A percentile compares a stretch with the other conserved stretches of the same genome.
Conservation (phyloP, 129 eudicot genomes). For the Calendula officinalis region DNA sequence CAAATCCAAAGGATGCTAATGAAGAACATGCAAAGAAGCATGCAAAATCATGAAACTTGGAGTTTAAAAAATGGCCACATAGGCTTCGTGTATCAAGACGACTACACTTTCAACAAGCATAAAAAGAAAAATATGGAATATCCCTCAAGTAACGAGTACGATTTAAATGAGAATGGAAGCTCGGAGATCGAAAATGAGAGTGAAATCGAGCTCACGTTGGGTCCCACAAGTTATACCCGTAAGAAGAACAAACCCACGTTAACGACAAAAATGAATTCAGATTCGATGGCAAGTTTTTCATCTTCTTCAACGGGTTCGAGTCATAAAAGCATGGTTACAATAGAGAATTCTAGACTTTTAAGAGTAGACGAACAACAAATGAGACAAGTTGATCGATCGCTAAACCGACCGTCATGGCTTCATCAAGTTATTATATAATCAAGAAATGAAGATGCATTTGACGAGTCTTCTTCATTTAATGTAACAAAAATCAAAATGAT, state of each 20-base stretch:
- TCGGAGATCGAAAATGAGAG: conserved; percentile 24
- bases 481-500: neutral
- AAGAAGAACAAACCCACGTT: conserved; percentile 14
- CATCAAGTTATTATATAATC: conserved; percentile 16
- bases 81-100: conserved; percentile 9
- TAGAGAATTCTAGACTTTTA: conserved; percentile 19
- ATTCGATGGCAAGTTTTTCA: conserved; percentile 31
- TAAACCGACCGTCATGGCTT: conserved; percentile 19
- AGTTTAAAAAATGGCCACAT: conserved; percentile 9
- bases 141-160: neutral
- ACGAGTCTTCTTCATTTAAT: neutral
- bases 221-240: conserved; percentile 22
- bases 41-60: conserved; percentile 30
- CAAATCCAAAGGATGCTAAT: conserved; percentile 28
- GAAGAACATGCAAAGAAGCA: conserved; percentile 32
- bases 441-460: neutral
- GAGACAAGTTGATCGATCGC: conserved; percentile 25
- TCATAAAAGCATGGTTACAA: conserved; percentile 18
- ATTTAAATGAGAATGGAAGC: neutral
- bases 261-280: neutral
- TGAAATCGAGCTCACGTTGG: conserved; percentile 41
- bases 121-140: neutral
- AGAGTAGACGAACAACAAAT: conserved; percentile 7
- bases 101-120: conserved; percentile 7
- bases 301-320: conserved; percentile 30